phyloP scores from a whole-genome alignment of 176 grass and related monocot species.

The Carex cristatella region DNA sequence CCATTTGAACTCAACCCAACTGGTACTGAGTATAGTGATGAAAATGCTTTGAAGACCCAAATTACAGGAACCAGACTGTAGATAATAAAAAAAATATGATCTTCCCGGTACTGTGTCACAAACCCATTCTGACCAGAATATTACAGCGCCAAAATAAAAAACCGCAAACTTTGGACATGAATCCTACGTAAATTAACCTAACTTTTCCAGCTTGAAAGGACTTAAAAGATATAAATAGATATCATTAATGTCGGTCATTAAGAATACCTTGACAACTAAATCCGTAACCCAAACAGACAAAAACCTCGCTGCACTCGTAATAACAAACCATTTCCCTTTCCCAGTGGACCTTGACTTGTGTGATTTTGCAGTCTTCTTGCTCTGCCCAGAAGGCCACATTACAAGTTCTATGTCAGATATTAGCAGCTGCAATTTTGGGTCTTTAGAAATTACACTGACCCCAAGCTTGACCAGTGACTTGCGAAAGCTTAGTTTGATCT shows the following conservation, averaged over 20 bases:
- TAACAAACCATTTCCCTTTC: constrained; percentile 97
- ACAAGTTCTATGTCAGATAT: constrained; percentile 93
- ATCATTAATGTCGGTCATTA: not conserved
- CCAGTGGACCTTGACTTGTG: constrained; percentile 70
- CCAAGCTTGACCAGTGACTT: constrained; percentile 94
- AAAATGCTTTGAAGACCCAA: not conserved
- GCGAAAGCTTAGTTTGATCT: constrained; percentile 98
- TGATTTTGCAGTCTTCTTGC: constrained; percentile 51
- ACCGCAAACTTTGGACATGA: not conserved
- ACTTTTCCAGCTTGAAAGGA: not conserved
- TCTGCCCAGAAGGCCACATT: constrained; percentile 50
- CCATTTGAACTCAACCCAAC: not conserved
- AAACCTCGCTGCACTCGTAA: constrained; percentile 73
- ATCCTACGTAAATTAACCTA: not conserved
- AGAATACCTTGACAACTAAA: constrained; percentile 84
- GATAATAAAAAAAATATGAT: not conserved
- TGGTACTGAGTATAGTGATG: not conserved
- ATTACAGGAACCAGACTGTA: not conserved
- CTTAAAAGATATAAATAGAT: not conserved
- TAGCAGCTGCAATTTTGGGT: constrained; percentile 85
- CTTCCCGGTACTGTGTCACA: not conserved
- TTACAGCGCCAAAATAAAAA: constrained; percentile 3
- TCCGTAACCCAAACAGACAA: constrained; percentile 84
- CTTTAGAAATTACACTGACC: constrained; percentile 90
- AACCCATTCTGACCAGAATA: not conserved